These are phyloP conservation scores for Epichloe uncinata DNA, from an alignment of 2,329 filamentous ascomycete species.

Conservation along the genomic window DNA sequence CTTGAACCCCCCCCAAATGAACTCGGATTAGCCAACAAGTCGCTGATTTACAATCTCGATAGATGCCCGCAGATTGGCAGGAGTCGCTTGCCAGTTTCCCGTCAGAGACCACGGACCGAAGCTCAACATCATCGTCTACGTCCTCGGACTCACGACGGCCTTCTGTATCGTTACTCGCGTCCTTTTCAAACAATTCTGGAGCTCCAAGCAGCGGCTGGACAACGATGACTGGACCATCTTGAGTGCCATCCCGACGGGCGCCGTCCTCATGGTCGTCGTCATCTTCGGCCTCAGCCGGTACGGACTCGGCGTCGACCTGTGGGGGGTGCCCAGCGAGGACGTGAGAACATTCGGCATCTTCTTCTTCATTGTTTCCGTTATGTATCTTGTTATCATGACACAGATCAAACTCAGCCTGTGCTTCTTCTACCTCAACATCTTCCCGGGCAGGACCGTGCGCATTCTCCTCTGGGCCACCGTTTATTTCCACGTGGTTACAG, in stretches of 20 bases:
- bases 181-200: slow-evolving; percentile 13
- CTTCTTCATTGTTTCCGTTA: slow-evolving; percentile 20
- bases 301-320: slow-evolving; percentile 14
- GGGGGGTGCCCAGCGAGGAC: neutral
- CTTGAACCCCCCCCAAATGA: neutral
- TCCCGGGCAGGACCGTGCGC: slow-evolving; percentile 18
- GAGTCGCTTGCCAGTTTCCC: neutral
- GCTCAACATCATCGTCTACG: neutral
- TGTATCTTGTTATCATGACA: slow-evolving; percentile 25
- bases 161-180: slow-evolving; percentile 8
- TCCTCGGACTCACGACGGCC: slow-evolving; percentile 7
- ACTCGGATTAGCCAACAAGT: neutral
- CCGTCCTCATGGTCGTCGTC: slow-evolving; percentile 11
- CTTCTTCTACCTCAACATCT: slow-evolving; percentile 31
- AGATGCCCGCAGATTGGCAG: neutral
- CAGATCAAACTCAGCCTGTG: slow-evolving; percentile 28
- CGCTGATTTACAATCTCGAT: too few species aligned
- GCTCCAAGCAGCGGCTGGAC: slow-evolving; percentile 17
- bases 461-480: slow-evolving; percentile 20
- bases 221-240: slow-evolving; percentile 20
- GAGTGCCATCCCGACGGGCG: slow-evolving; percentile 9
- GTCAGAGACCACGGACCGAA: neutral
- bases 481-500: slow-evolving; percentile 17
- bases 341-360: slow-evolving; percentile 18
- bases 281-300: slow-evolving; percentile 10